phyloP scores from a whole-genome alignment of 352 stramenopile species.

The Globisporangium perplexum region DNA sequence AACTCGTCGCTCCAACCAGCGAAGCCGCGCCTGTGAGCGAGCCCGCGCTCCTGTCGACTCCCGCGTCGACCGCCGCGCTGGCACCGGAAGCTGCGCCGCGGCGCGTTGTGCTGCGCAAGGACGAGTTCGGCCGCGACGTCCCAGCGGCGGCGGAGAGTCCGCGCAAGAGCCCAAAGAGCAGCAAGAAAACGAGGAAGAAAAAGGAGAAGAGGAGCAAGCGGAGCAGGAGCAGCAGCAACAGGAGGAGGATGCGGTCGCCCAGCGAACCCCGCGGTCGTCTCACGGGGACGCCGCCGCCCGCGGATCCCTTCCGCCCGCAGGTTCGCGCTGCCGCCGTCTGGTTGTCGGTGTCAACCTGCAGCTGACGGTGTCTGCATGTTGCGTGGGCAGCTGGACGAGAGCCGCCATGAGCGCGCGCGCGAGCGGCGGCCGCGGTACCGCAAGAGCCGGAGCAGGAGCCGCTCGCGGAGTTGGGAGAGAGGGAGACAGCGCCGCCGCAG shows the following conservation, averaged over 20 bases:
- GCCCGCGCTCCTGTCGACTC: too few species aligned
- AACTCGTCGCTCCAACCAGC: not conserved
- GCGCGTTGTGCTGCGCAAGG: conserved; percentile 31
- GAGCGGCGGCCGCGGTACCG: not conserved
- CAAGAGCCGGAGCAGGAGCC: conserved; percentile 16
- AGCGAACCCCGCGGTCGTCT: conserved; percentile 13
- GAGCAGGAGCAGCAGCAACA: conserved; percentile 10
- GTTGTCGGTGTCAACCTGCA: not conserved
- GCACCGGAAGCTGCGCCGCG: not conserved
- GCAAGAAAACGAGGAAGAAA: conserved; percentile 19
- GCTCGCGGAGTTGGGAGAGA: conserved; percentile 12
- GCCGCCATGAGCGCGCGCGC: conserved; percentile 10
- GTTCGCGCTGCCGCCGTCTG: conserved; percentile 14
- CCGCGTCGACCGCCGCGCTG: not conserved
- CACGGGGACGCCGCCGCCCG: conserved; percentile 39
- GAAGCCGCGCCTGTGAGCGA: not conserved
- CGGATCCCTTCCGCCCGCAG: conserved; percentile 58
- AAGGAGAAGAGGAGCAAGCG: conserved; percentile 19
- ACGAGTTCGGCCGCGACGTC: conserved; percentile 80
- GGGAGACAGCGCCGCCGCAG: conserved; percentile 17
- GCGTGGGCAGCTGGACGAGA: conserved; percentile 36
- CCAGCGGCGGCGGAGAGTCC: conserved; percentile 13
- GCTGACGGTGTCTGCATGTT: not conserved
- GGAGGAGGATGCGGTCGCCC: conserved; percentile 11
- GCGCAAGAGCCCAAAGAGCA: conserved; percentile 17